phyloP scores from a whole-genome alignment of 2,329 filamentous ascomycete genomes.

The Venturia asperata region DNA sequence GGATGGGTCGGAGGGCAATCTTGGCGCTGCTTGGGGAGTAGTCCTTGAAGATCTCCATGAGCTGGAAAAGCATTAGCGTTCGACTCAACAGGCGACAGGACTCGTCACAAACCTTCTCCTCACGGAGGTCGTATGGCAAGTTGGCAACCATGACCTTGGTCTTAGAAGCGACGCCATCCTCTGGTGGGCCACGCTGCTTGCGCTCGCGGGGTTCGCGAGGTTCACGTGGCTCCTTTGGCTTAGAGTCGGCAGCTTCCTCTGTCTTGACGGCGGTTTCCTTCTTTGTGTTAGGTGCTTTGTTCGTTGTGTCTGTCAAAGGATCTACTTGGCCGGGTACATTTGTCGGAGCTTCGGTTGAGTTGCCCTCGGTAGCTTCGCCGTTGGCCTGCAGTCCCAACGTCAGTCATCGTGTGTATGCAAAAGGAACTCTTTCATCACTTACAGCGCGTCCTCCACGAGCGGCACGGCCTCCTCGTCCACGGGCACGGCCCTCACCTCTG shows the following conservation, averaged over 20 bases:
- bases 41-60: conserved; percentile 91
- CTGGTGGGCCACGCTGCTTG: conserved; percentile 87
- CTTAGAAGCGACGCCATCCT: conserved; percentile 96
- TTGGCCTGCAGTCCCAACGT: conserved; percentile 27
- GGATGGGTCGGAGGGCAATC: conserved; percentile 96
- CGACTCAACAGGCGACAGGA: neutral
- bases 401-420: conserved; percentile 20
- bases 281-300: conserved; percentile 49
- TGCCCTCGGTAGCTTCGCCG: conserved; percentile 43
- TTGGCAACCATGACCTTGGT: conserved; percentile 99
- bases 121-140: conserved; percentile 93
- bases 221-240: conserved; percentile 43
- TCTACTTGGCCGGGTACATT: conserved; percentile 45
- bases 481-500: conserved; percentile 53
- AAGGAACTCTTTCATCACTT: conserved; percentile 47
- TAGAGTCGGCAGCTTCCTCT: conserved; percentile 32
- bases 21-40: conserved; percentile 94
- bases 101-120: conserved; percentile 70
- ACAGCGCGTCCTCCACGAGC: conserved; percentile 58
- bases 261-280: conserved; percentile 42
- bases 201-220: conserved; percentile 49
- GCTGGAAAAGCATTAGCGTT: conserved; percentile 47
- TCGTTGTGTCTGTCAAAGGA: conserved; percentile 46
- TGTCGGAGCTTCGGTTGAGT: conserved; percentile 39
- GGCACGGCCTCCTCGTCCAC: conserved; percentile 54